A percentile compares a stretch with the other conserved stretches of the same genome.
Evolutionary conservation across 106 monocot genomes (phyloP).

Genomic region (Hemerocallis citrina): DNA sequence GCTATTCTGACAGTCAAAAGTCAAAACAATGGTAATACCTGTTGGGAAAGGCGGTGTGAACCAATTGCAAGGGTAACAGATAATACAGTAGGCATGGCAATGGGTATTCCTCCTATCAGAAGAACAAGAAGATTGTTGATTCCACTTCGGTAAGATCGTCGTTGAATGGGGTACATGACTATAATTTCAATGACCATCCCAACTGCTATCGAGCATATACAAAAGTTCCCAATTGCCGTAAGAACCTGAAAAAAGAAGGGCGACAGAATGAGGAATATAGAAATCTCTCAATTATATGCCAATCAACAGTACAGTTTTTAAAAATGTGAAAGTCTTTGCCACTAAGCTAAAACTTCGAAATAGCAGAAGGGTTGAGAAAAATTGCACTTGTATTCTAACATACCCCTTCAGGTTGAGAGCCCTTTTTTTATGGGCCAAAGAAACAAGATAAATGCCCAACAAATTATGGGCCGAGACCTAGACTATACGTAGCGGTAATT

Average conservation of each 20-base stretch:
- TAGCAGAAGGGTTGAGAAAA: too few species aligned
- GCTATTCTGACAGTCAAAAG: not conserved
- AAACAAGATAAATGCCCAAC: too few species aligned
- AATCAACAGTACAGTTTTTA: not conserved
- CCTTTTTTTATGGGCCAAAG: too few species aligned
- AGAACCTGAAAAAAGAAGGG: conserved; percentile 27
- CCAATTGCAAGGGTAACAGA: conserved; percentile 57
- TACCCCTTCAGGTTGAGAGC: too few species aligned
- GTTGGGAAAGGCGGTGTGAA: conserved; percentile 50
- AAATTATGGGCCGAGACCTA: too few species aligned
- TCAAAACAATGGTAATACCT: conserved; percentile 16
- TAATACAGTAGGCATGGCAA: conserved; percentile 63
- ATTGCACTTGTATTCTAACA: too few species aligned
- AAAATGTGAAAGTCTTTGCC: too few species aligned
- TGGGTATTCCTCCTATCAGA: conserved; percentile 67
- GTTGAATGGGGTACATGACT: conserved; percentile 60
- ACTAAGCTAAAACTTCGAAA: too few species aligned
- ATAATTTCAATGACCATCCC: conserved; percentile 60
- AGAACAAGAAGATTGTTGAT: conserved; percentile 67
- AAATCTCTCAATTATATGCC: not conserved
- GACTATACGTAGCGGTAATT: too few species aligned
- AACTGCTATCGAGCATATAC: conserved; percentile 71
- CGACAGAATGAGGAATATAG: not conserved
- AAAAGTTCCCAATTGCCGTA: conserved; percentile 67
- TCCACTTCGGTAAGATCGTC: conserved; percentile 38